A percentile compares a stretch with the other conserved stretches of the same genome.
Evolutionary conservation across 2,329 filamentous ascomycete species (phyloP).

Genomic region (Diplodia seriata): DNA sequence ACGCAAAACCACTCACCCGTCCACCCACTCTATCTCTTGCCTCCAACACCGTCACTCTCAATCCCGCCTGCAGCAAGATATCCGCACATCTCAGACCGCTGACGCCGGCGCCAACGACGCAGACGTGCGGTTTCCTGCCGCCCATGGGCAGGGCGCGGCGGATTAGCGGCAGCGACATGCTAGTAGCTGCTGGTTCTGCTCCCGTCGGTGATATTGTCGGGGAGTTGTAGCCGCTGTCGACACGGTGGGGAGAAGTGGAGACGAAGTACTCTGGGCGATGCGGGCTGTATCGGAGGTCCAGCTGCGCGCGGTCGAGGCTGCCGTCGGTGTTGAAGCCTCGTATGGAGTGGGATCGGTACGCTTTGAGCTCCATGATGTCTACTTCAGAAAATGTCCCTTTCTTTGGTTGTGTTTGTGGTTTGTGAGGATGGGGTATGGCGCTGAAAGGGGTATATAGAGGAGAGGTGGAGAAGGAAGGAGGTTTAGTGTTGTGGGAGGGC

Average conservation of each 20-base stretch:
- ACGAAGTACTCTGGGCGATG: conserved; percentile 37
- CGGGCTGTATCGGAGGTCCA: conserved; percentile 43
- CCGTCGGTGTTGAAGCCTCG: conserved; percentile 35
- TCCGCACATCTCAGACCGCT: conserved; percentile 75
- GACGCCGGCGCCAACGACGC: conserved; percentile 73
- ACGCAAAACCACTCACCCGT: conserved; percentile 54
- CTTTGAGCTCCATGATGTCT: conserved; percentile 39
- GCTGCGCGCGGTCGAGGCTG: conserved; percentile 41
- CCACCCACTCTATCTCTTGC: conserved; percentile 72
- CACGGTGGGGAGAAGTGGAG: conserved; percentile 32
- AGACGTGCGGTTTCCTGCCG: conserved; percentile 62
- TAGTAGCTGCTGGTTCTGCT: not conserved
- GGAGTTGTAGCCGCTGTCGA: conserved; percentile 34
- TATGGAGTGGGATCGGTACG: conserved; percentile 38
- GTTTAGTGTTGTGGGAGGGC: not conserved
- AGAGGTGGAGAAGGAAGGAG: not conserved
- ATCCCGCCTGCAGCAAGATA: conserved; percentile 68
- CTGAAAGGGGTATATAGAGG: too few relatives aligned
- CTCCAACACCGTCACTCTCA: conserved; percentile 73
- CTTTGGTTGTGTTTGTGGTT: not conserved
- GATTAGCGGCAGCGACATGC: conserved; percentile 38
- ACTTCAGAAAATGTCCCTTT: not conserved
- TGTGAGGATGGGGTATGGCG: not conserved
- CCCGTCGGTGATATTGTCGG: not conserved
- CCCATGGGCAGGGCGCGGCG: conserved; percentile 42